Evolutionary conservation across 1,284 basidiomycete genomes (phyloP).

Genomic region (Retiboletus flavoniger): DNA sequence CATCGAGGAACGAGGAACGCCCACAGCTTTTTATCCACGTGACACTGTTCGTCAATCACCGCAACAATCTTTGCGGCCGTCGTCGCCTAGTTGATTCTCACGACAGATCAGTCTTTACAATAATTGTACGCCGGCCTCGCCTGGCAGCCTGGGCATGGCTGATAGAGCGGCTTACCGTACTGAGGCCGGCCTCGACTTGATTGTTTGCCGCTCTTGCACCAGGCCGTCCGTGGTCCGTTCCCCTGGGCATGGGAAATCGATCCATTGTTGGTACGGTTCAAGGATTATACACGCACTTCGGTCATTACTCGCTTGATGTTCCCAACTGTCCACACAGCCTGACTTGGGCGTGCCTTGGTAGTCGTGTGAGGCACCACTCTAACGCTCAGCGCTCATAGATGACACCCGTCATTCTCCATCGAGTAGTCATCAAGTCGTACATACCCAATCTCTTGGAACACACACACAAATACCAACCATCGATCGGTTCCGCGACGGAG

Average conservation of each 20-base stretch:
- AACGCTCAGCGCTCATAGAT: background rate
- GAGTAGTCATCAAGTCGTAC: background rate
- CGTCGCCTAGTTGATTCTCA: background rate
- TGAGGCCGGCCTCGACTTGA: conserved; percentile 4
- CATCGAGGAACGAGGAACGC: background rate
- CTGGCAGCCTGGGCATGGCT: conserved; percentile 1
- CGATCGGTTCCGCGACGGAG: conserved; percentile 12
- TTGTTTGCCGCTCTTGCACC: background rate
- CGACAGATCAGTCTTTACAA: background rate
- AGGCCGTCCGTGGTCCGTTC: background rate
- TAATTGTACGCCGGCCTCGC: background rate
- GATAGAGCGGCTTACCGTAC: conserved; percentile 2
- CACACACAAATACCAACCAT: conserved; percentile 9
- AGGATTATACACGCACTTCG: background rate
- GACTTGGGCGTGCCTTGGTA: background rate
- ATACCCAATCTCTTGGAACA: background rate
- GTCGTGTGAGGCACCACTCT: background rate
- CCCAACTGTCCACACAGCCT: conserved; percentile 6
- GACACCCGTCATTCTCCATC: background rate
- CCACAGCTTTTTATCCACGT: background rate
- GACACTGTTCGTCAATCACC: background rate
- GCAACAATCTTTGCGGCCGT: background rate
- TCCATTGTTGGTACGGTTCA: background rate
- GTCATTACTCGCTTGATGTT: conserved; percentile 1
- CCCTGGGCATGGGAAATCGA: conserved; percentile 5